Base-by-base conservation (phyloP, 177 flowering plant species). In the Vitis hybrid region DNA sequence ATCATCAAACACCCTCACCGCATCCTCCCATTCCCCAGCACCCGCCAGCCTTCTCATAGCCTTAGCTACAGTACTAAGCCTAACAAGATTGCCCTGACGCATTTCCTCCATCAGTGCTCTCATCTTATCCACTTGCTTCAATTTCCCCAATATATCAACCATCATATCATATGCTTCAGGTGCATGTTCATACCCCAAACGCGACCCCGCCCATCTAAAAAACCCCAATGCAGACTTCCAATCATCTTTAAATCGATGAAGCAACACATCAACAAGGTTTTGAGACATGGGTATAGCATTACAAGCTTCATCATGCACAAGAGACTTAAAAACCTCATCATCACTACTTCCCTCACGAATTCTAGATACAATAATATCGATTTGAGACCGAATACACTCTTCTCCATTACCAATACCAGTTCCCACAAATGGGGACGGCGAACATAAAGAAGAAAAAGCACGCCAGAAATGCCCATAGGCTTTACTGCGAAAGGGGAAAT, bases 11-110 rank as follows among this genome's bases (percentile, higher is more conserved):
- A 70, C 65, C 81, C 73, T 77, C 15, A 83, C 81, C 11, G 87
- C 92, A 69, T 89, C 86, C 67, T 84, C 82, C 93, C 92, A 88
- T 61, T 74, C 53, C 60, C 89, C 85, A 11, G 95, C 92, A 70
- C 95, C 98, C 69, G 90, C 78, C 75, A 82, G 79, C 83, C 98
- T 86, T 77, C 98, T 88, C 95, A 93, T 90, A 38, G 76, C 86
- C 78, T 89, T 91, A 13, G 85, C 84, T 22, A 93, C 77, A 17
- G 93, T 90, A 3, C 72, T 82, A 31, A 84, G 79, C 2, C 83
- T 85, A 59, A 90, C 79, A 2, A 78, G 68, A 66, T 61, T 33
- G 33, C 18, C 49, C 65, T 69, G 49, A 31, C 53, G 62, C 88
- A 89, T 88, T 78, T 90, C 90, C 65, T 80, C 81, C 11, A 90